phyloP scores from a whole-genome alignment of 202 grass and related monocot genomes.

The Setaria viridis region DNA sequence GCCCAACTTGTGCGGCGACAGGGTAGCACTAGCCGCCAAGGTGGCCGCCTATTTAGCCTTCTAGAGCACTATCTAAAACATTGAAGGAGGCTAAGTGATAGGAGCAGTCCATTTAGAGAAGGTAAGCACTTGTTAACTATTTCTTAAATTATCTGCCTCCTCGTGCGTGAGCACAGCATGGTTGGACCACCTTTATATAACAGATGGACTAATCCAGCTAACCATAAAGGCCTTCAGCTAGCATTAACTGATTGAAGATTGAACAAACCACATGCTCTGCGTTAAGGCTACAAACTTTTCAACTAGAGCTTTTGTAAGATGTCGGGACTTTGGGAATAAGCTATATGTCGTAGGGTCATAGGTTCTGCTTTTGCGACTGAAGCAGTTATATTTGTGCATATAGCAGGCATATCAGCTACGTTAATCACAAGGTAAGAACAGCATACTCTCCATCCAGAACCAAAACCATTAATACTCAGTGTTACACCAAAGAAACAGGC shows the following conservation, averaged over 20 bases:
- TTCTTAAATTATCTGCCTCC: slow-evolving; percentile 1
- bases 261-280: background rate
- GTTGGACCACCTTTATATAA: slow-evolving; percentile 15
- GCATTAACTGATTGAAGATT: slow-evolving; percentile 9
- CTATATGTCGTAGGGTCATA: background rate
- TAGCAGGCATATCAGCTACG: slow-evolving; percentile 12
- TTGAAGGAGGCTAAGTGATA: background rate
- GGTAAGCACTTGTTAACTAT: background rate
- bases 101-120: background rate
- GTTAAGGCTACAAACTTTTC: background rate
- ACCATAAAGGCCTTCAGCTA: background rate
- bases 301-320: background rate
- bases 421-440: slow-evolving; percentile 4
- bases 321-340: background rate
- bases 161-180: background rate
- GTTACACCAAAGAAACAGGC: background rate
- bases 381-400: background rate
- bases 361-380: slow-evolving; percentile 21
- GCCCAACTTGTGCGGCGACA: background rate
- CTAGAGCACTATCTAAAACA: background rate
- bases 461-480: background rate
- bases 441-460: background rate
- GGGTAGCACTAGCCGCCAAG: background rate
- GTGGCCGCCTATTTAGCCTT: background rate
- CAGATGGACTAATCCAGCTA: slow-evolving; percentile 8